Base-by-base conservation (phyloP, 176 grass and related monocot species). In the Phragmites australis region DNA sequence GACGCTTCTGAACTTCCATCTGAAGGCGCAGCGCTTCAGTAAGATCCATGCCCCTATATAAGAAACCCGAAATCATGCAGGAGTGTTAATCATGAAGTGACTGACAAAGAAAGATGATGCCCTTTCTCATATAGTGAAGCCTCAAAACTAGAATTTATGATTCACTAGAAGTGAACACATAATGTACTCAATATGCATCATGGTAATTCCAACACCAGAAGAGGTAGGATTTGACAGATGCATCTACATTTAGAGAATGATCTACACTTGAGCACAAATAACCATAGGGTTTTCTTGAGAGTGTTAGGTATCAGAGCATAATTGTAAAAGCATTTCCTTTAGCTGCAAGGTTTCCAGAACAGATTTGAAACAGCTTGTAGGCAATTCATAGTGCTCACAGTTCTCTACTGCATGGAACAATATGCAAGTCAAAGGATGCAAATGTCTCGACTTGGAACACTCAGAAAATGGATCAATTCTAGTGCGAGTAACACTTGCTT, bases 1-100 rank as follows among this genome's bases (percentile, higher is more conserved):
- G 95, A 23, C 81, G 90, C 68, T 94, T 98, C 81, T 98, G 95
- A 70, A 98, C 92, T 79, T 98, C 95, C 90, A 98, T 94, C 75
- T 98, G 95, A 87, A 98, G 92, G 30, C 74, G 88, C 74, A 98
- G 78, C 8, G 95, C 95, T 82, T 98, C 92, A 71, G 88, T 94
- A 67, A 98, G 81, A 93, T 98, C 92, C 65, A 94, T 91, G 74
- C 86, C 93, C 82, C 95, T 98, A 79, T 64, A 29, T 68, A 85
- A 81, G 17, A 88, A 90, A 88, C 16, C 39, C 19, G 77, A 49
- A 2, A 76, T 68, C 26, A 79, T 46, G 25, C 48, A 56, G 53
- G 43, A 9, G 52, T 44, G 23, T 57, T 48, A 46, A 84, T 70
- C 39, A 81, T 40, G 44, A 51, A 43, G 8, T 46, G 43, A 78